Evolutionary conservation across 2,329 filamentous ascomycete genomes (phyloP).

Genomic region (Penicillium fuscoglaucum): DNA sequence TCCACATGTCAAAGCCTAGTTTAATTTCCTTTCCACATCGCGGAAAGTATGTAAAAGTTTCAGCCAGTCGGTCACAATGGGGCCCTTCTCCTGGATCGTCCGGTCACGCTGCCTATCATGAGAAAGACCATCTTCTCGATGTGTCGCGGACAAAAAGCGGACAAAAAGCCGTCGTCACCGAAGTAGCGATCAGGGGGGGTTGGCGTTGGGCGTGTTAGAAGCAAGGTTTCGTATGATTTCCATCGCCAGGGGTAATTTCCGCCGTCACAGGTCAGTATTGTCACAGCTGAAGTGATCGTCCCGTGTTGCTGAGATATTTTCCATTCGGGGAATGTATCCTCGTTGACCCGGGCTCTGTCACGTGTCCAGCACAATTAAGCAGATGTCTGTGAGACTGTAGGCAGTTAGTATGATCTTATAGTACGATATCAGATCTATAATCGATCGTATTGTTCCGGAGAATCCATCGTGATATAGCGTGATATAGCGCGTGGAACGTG

Average conservation of each 20-base stretch:
- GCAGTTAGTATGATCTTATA: neutral
- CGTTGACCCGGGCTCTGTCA: neutral
- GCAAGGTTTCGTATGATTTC: neutral
- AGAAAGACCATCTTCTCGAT: neutral
- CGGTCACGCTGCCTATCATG: neutral
- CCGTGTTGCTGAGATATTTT: conserved; percentile 6
- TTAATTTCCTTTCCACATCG: conserved; percentile 11
- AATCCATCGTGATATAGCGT: neutral
- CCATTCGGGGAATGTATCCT: neutral
- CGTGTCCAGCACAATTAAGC: neutral
- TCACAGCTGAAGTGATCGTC: conserved; percentile 2
- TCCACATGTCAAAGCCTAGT: conserved; percentile 19
- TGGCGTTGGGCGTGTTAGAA: neutral
- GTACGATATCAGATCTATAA: neutral
- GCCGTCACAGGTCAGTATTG: neutral
- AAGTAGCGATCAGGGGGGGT: neutral
- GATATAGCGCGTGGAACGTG: neutral
- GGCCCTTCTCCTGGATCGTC: conserved; percentile 3
- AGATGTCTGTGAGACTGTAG: neutral
- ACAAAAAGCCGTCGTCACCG: neutral
- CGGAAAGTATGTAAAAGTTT: neutral
- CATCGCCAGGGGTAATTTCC: neutral
- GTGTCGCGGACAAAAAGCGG: neutral
- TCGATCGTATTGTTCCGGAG: neutral
- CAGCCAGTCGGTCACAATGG: neutral